phyloP scores from a whole-genome alignment of 805 yeast genomes.

The Isabelozyma heimii region DNA sequence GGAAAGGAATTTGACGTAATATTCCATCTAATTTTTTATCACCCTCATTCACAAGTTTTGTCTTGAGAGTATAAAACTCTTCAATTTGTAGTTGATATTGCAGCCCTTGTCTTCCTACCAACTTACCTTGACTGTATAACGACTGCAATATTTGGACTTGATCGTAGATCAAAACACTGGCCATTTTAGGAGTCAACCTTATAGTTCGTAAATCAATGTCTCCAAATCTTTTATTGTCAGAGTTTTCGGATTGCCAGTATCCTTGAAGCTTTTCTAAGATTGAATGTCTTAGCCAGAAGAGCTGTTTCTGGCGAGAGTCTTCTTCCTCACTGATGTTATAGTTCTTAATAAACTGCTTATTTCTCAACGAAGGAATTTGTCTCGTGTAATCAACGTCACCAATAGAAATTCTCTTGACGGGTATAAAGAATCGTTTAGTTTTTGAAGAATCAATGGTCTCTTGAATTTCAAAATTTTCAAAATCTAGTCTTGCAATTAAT shows the following conservation, averaged over 20 bases:
- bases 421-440: slow-evolving; percentile 61
- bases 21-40: slow-evolving; percentile 47
- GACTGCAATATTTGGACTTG: slow-evolving; percentile 42
- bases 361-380: slow-evolving; percentile 68
- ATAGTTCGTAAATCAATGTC: slow-evolving; percentile 64
- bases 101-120: slow-evolving; percentile 19
- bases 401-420: slow-evolving; percentile 55
- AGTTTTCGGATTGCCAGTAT: slow-evolving; percentile 49
- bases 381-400: slow-evolving; percentile 40
- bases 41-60: slow-evolving; percentile 51
- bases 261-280: slow-evolving; percentile 62
- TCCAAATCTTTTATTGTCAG: slow-evolving; percentile 44
- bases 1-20: slow-evolving; percentile 57
- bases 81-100: slow-evolving; percentile 39
- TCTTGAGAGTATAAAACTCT: slow-evolving; percentile 48
- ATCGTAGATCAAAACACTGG: slow-evolving; percentile 49
- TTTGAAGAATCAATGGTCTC: slow-evolving; percentile 26
- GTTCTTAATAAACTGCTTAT: slow-evolving; percentile 68
- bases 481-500: slow-evolving; percentile 25
- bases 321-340: slow-evolving; percentile 54
- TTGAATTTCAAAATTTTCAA: slow-evolving; percentile 24
- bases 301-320: slow-evolving; percentile 51
- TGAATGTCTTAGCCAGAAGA: slow-evolving; percentile 80
- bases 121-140: slow-evolving; percentile 10
- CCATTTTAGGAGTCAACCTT: slow-evolving; percentile 61